These are phyloP conservation scores for Rhizophagus prolifer DNA, from an alignment of 192 early-diverging fungal species.

Conservation along the genomic window DNA sequence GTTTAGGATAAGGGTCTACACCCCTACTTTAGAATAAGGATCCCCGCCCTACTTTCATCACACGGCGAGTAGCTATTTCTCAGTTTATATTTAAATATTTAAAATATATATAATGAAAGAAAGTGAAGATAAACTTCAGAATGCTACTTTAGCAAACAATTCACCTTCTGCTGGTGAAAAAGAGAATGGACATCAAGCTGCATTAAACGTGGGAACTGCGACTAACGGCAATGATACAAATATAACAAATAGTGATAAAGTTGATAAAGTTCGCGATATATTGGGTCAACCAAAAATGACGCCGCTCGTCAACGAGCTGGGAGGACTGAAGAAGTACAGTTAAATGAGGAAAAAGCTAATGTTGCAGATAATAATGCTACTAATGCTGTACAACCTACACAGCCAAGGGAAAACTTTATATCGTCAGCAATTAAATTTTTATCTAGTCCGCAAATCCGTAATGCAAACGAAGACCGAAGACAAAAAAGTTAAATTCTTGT, in stretches of 20 bases:
- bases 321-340: not conserved
- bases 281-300: not conserved
- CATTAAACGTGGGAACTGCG: not conserved
- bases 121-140: no score
- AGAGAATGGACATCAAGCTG: not conserved
- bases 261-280: slow-evolving; percentile 1
- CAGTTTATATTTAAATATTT: no score
- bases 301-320: not conserved
- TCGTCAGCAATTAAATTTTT: slow-evolving; percentile 62
- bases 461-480: slow-evolving; percentile 57
- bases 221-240: no score
- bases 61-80: no score
- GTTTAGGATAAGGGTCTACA: no score
- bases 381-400: not conserved
- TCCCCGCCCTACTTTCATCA: no score
- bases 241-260: not conserved
- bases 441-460: slow-evolving; percentile 60
- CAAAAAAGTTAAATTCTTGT: slow-evolving; percentile 68
- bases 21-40: no score
- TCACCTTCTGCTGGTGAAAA: not conserved
- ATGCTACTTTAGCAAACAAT: no score
- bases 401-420: slow-evolving; percentile 44
- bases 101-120: no score
- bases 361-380: not conserved
- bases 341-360: not conserved